Percentiles rank a stretch among this genome's conserved stretches.
Evolutionary conservation across 306 rosid genomes (phyloP).

Genomic region (Argentina anserina): DNA sequence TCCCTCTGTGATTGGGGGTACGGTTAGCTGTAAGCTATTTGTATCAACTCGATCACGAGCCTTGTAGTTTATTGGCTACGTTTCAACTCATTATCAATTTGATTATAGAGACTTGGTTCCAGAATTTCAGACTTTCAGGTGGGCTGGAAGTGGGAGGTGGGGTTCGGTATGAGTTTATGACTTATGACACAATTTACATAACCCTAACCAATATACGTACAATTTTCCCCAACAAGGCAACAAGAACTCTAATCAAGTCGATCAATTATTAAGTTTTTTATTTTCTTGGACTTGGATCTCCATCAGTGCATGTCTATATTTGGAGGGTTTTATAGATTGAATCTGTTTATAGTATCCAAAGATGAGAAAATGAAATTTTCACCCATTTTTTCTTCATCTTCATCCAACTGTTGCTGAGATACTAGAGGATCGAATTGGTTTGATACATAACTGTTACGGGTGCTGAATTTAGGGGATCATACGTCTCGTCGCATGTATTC

Average conservation of each 20-base stretch:
- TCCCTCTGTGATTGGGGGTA: not conserved
- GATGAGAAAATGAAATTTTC: not conserved
- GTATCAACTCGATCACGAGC: not conserved
- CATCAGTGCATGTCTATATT: not conserved
- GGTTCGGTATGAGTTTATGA: too few relatives aligned
- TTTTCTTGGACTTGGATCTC: not conserved
- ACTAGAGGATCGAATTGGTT: too few relatives aligned
- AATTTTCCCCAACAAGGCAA: not conserved
- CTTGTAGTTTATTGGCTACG: not conserved
- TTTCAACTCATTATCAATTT: not conserved
- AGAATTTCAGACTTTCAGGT: slow-evolving; percentile 5
- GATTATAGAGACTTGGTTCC: not conserved
- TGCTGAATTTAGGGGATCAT: too few relatives aligned
- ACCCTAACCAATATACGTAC: not conserved
- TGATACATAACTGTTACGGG: too few relatives aligned
- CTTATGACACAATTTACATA: not conserved
- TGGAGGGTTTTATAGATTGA: not conserved
- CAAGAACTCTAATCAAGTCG: not conserved
- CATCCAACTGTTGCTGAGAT: too few relatives aligned
- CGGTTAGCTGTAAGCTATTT: not conserved
- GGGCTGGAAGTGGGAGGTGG: slow-evolving; percentile 6
- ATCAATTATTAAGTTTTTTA: not conserved
- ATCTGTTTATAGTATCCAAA: not conserved
- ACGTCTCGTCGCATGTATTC: too few relatives aligned
- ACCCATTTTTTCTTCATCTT: too few relatives aligned